Percentiles rank a stretch among this genome's conserved stretches.
Conservation (phyloP, 345 rosid species). For the Pugionium dolabratum region DNA sequence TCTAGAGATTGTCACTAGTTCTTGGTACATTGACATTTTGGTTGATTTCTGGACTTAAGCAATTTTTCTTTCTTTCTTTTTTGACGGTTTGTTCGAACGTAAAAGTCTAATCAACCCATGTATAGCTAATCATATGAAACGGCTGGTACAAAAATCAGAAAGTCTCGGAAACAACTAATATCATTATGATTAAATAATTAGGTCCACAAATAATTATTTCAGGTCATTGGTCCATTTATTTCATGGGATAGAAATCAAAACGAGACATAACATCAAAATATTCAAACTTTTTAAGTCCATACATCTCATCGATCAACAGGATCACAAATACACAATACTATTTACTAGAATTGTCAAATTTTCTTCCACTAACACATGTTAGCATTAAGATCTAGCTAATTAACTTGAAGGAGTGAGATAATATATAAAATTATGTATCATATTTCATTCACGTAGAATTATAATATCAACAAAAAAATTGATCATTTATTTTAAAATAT, state of each 20-base stretch:
- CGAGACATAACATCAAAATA: background rate
- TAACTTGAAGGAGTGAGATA: background rate
- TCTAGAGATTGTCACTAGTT: conserved; percentile 36
- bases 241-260: conserved; percentile 2
- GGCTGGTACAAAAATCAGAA: background rate
- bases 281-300: conserved; percentile 9
- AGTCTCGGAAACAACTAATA: conserved; percentile 11
- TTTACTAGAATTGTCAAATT: conserved; percentile 23
- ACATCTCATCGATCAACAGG: conserved; percentile 1
- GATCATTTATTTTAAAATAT: background rate
- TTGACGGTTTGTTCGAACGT: background rate
- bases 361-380: background rate
- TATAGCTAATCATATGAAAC: conserved; percentile 30
- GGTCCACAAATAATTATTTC: conserved; percentile 33
- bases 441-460: conserved; percentile 16
- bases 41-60: conserved; percentile 9
- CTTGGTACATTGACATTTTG: conserved; percentile 29
- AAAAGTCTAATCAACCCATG: conserved; percentile 25
- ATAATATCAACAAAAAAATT: background rate
- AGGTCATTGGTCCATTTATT: conserved; percentile 16
- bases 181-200: background rate
- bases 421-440: background rate
- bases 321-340: background rate
- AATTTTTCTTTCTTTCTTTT: background rate
- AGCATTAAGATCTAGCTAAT: conserved; percentile 4